These are phyloP conservation scores for Trichophyton verrucosum DNA, from an alignment of 2,329 filamentous ascomycete species.

Conservation along the genomic window DNA sequence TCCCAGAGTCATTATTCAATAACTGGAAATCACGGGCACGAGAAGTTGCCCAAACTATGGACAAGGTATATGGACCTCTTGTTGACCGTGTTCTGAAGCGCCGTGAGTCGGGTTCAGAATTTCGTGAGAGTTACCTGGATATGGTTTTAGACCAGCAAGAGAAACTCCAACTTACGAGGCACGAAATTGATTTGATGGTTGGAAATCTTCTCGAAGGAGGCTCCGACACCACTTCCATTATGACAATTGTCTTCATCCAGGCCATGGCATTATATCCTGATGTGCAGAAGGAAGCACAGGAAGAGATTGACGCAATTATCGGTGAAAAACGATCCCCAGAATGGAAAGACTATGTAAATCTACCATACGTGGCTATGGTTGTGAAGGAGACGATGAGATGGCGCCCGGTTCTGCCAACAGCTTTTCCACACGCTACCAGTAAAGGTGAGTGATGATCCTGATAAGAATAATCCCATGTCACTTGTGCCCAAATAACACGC, in stretches of 20 bases:
- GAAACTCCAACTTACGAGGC: not conserved
- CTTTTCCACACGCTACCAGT: constrained; percentile 39
- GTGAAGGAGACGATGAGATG: constrained; percentile 29
- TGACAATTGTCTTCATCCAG: constrained; percentile 38
- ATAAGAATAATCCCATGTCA: not conserved
- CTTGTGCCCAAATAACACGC: not conserved
- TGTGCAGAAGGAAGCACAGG: constrained; percentile 36
- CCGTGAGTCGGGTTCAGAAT: not conserved
- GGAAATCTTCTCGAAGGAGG: constrained; percentile 16
- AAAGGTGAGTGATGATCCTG: constrained; percentile 7
- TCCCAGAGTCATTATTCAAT: constrained; percentile 12
- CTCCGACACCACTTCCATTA: constrained; percentile 38
- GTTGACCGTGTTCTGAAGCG: not conserved
- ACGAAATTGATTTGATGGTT: constrained; percentile 4
- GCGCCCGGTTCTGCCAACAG: constrained; percentile 32
- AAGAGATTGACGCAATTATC: constrained; percentile 28
- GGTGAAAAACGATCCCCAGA: constrained; percentile 22
- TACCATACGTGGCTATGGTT: constrained; percentile 28
- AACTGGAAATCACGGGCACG: not conserved
- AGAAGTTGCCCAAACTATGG: not conserved
- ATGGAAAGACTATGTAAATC: constrained; percentile 25
- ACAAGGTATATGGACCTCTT: not conserved
- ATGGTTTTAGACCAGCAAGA: not conserved
- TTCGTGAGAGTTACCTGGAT: not conserved
- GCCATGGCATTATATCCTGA: constrained; percentile 38